Evolutionary conservation across 2,329 filamentous ascomycete genomes (phyloP), one percentile per base, ranked within the genome.

Genomic region (Decorospora gaudefroyi): DNA sequence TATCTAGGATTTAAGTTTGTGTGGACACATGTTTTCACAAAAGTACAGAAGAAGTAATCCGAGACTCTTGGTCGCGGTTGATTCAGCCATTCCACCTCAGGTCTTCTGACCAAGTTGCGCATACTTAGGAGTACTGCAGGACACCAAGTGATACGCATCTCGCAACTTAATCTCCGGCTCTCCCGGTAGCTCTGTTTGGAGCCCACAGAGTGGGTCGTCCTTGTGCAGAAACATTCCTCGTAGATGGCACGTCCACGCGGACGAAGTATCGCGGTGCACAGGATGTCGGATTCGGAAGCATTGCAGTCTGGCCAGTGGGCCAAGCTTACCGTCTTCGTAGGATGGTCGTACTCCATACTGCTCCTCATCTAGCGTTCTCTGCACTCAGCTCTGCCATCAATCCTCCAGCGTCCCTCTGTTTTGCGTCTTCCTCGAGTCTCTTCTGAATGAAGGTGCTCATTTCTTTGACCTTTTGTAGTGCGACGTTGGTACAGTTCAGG

Each of bases 401-500:
- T 2, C 90, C 90, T 28, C 88, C 88, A 64, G 85, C 85, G 67
- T 95, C 84, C 66, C 86, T 84, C 72, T 81, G 79, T 74, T 87
- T 88, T 30, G 83, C 79, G 70, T 97, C 92, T 60, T 89, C 84
- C 17, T 84, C 84, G 53, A 99, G 74, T 59, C 79, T 86, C 61
- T 76, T 74, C 63, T 90, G 85, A 44, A 99, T 80, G 57, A 90
- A 74, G 13, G 81, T 79, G 51, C 87, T 87, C 56, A 96, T 78
- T 59, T 89, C 85, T 74, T 89, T 90, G 13, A 88, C 88, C 72
- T 91, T 95, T 49, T 80, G 78, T 67, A 92, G 70, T 8, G 91
- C 90, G 45, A 85, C 73, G 42, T 80, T 84, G 1, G 87, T 85
- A 72, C 88, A 95, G 58, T 85, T 82, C 55, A 99, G 75, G 56